phyloP scores from a whole-genome alignment of 495 filamentous ascomycete species.

The Penicillium cosmopolitanum region DNA sequence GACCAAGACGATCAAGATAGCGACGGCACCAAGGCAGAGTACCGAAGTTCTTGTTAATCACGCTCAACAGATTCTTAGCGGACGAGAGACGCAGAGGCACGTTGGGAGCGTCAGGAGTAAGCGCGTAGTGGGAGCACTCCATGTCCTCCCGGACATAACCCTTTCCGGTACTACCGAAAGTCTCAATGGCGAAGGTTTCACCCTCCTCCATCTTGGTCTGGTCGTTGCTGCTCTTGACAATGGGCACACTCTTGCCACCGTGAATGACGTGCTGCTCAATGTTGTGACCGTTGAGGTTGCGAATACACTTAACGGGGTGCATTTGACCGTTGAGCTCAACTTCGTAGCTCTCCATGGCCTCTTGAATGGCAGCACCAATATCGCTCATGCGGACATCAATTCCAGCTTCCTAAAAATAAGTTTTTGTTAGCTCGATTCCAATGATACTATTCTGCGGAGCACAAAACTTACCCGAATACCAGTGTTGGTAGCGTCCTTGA shows the following conservation, averaged over 20 bases:
- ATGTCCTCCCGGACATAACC: conserved; percentile 80
- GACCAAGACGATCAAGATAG: conserved; percentile 83
- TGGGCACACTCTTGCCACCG: conserved; percentile 86
- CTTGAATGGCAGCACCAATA: conserved; percentile 65
- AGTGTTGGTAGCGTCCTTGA: conserved; percentile 66
- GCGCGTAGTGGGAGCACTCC: conserved; percentile 79
- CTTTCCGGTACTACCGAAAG: conserved; percentile 91
- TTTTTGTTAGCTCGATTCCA: conserved; percentile 19
- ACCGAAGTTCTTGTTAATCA: conserved; percentile 92
- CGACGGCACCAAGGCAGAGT: conserved; percentile 85
- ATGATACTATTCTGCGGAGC: background rate
- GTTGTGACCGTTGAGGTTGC: conserved; percentile 87
- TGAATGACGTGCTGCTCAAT: conserved; percentile 88
- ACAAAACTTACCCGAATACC: conserved; percentile 51
- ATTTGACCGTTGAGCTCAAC: conserved; percentile 69
- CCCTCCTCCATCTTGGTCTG: conserved; percentile 94
- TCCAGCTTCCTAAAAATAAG: conserved; percentile 54
- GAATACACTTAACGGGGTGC: conserved; percentile 81
- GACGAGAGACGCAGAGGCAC: conserved; percentile 70
- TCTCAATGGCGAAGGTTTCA: conserved; percentile 91
- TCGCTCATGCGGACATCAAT: conserved; percentile 65
- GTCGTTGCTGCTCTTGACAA: conserved; percentile 77
- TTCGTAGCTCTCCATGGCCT: conserved; percentile 71
- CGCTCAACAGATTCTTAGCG: conserved; percentile 79
- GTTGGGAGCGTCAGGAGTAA: conserved; percentile 64